Evolutionary conservation across 495 filamentous ascomycete species (phyloP).

Genomic region (Talaromyces adpressus): DNA sequence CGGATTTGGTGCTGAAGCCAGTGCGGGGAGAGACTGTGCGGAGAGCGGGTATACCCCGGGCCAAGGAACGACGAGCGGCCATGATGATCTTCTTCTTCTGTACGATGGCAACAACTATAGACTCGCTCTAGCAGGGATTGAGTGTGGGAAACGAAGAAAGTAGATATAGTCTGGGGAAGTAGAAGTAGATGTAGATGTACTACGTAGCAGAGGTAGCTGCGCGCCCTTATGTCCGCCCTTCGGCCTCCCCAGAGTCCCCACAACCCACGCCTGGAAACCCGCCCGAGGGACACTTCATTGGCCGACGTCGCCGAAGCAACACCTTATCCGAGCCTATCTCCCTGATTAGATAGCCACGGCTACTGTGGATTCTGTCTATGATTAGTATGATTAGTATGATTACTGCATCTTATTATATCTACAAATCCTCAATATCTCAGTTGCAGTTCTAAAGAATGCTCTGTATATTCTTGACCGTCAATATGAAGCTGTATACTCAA

Average conservation of each 20-base stretch:
- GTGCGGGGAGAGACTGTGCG: conserved; percentile 38
- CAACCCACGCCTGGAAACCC: background rate
- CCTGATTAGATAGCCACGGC: background rate
- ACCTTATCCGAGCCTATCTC: background rate
- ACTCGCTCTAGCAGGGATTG: background rate
- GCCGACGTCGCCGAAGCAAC: background rate
- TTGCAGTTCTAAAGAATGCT: background rate
- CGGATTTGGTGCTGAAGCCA: background rate
- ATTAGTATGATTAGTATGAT: too few relatives aligned
- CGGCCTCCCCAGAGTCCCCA: background rate
- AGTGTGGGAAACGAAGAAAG: background rate
- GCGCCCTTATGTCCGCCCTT: background rate
- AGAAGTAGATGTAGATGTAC: background rate
- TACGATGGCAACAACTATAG: background rate
- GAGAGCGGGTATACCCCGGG: conserved; percentile 38
- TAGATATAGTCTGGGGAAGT: background rate
- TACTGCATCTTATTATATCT: background rate
- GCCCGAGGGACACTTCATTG: background rate
- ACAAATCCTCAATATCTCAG: background rate
- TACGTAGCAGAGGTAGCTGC: background rate
- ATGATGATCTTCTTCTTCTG: conserved; percentile 17
- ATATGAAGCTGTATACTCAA: background rate
- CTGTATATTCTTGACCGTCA: background rate
- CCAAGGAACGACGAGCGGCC: conserved; percentile 39
- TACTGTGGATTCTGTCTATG: background rate